Conservation (phyloP, 495 filamentous ascomycete genomes). For the Schizothecium vesticola region DNA sequence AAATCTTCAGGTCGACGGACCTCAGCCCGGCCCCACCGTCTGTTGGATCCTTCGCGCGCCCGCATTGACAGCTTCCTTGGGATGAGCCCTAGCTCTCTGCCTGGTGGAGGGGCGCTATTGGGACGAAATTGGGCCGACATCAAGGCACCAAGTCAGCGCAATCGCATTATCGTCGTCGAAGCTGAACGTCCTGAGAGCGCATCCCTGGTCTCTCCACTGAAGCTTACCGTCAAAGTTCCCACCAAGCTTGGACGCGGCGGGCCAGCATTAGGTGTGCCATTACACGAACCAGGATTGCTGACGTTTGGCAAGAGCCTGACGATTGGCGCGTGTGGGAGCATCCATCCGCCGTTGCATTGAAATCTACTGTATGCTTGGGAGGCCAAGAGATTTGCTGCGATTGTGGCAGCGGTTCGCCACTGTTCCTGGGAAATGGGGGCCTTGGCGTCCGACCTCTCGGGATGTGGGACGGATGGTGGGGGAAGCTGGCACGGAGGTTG, state of each 20-base stretch:
- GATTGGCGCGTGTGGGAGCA: background rate
- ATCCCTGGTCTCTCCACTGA: background rate
- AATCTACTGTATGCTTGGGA: background rate
- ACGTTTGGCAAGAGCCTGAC: background rate
- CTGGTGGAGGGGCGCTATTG: background rate
- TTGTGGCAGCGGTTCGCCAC: background rate
- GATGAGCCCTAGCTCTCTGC: too few species aligned
- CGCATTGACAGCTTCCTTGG: background rate
- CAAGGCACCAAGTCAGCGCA: background rate
- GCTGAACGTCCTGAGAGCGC: background rate
- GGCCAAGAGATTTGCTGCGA: background rate
- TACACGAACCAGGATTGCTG: background rate
- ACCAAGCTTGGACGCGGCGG: too few species aligned
- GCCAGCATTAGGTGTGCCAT: background rate
- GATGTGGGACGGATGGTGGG: too few species aligned
- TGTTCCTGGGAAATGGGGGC: background rate
- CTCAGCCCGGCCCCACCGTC: too few species aligned
- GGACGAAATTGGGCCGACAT: background rate
- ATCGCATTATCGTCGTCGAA: background rate
- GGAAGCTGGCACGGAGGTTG: too few species aligned
- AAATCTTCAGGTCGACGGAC: background rate
- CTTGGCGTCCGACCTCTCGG: background rate
- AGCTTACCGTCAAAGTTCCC: too few species aligned
- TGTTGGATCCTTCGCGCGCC: too few species aligned
- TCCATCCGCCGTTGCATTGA: background rate